Conservation (phyloP, 768 basidiomycete genomes). For the Pleurotus pulmonarius region DNA sequence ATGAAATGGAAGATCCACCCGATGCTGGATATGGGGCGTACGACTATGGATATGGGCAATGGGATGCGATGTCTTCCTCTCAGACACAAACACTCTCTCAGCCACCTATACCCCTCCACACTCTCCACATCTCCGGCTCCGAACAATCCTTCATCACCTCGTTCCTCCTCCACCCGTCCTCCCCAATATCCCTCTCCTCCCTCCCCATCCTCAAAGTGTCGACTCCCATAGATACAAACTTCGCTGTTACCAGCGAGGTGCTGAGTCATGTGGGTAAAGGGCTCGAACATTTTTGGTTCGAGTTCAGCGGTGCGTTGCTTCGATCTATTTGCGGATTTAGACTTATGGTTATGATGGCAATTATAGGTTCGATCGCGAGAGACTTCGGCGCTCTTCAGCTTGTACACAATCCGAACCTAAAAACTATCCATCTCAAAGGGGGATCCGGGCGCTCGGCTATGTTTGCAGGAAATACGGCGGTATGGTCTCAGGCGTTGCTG, state of each 20-base stretch:
- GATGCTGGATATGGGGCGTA: too few species aligned
- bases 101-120: not conserved
- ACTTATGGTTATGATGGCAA: not conserved
- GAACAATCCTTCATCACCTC: not conserved
- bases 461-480: slow-evolving; percentile 7
- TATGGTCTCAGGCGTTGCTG: slow-evolving; percentile 3
- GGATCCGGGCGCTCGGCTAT: slow-evolving; percentile 6
- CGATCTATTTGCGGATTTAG: not conserved
- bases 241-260: not conserved
- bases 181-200: not conserved
- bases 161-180: not conserved
- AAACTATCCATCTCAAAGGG: not conserved
- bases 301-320: not conserved
- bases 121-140: not conserved
- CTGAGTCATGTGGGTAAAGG: not conserved
- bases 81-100: not conserved
- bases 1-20: too few species aligned
- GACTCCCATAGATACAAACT: not conserved
- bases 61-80: too few species aligned
- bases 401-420: slow-evolving; percentile 1
- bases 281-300: not conserved
- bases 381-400: slow-evolving; percentile 1
- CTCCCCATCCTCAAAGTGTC: not conserved
- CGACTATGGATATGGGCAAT: too few species aligned
- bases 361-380: not conserved